phyloP scores from a whole-genome alignment of 495 filamentous ascomycete genomes.

The Penicillium waksmanii region DNA sequence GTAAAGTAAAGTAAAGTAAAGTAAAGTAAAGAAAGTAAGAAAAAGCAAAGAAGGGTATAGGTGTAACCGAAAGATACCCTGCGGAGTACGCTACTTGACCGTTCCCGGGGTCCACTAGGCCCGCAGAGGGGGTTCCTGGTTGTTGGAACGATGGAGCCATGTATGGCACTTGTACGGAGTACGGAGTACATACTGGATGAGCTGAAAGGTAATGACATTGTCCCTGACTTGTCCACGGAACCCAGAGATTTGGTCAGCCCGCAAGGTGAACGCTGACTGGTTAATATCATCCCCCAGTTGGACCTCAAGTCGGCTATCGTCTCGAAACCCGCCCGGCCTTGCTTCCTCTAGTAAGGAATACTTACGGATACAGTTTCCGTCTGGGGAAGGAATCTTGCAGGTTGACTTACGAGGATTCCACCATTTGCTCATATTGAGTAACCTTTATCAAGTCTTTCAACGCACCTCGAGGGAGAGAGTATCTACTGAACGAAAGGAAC shows the following conservation, averaged over 20 bases:
- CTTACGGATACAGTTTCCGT: not conserved
- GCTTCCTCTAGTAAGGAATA: not conserved
- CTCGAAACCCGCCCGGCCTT: not conserved
- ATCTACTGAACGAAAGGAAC: not conserved
- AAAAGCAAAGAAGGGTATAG: not conserved
- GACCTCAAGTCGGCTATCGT: conserved; percentile 3
- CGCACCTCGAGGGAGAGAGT: not conserved
- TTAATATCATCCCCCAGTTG: not conserved
- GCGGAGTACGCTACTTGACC: conserved; percentile 24
- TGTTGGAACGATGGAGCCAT: conserved; percentile 25
- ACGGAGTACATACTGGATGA: conserved; percentile 5
- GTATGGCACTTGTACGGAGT: conserved; percentile 13
- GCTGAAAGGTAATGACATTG: conserved; percentile 18
- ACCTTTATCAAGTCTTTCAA: not conserved
- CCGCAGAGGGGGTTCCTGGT: conserved; percentile 22
- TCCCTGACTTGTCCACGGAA: conserved; percentile 10
- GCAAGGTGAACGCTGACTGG: not conserved
- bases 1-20: too few species aligned
- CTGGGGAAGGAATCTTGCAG: not conserved
- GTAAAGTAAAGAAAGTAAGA: not conserved
- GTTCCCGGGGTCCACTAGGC: conserved; percentile 26
- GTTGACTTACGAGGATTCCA: not conserved
- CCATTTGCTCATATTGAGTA: not conserved
- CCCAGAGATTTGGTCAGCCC: not conserved
- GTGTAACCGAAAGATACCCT: conserved; percentile 14